phyloP scores from a whole-genome alignment of 1,284 basidiomycete genomes.

The Fistulinella cinereoalba region DNA sequence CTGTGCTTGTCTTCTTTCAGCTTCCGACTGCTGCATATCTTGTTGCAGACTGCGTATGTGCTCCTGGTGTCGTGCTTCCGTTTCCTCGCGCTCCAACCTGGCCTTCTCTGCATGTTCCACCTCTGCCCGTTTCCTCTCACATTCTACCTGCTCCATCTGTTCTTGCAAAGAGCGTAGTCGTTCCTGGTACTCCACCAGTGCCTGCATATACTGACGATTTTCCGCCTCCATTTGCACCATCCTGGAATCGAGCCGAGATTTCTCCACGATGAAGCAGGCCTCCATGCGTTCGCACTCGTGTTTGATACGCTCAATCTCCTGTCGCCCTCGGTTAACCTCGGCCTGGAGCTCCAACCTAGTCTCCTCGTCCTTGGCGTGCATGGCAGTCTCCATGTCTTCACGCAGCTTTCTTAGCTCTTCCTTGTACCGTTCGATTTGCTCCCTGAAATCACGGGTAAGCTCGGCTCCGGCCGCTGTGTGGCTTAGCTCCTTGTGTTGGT shows the following conservation, averaged over 20 bases:
- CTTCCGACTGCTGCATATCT: constrained; percentile 28
- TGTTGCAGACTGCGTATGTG: constrained; percentile 29
- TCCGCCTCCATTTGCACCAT: constrained; percentile 31
- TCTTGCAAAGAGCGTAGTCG: too few relatives aligned
- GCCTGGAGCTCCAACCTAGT: constrained; percentile 36
- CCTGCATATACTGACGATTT: constrained; percentile 15
- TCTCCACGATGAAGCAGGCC: constrained; percentile 34
- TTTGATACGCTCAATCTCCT: constrained; percentile 32
- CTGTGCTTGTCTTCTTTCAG: constrained; percentile 30
- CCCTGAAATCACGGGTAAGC: constrained; percentile 36
- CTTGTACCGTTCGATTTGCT: constrained; percentile 36
- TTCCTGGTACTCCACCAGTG: constrained; percentile 26
- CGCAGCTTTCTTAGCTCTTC: constrained; percentile 36
- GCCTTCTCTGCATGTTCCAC: too few relatives aligned
- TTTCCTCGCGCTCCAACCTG: constrained; percentile 25
- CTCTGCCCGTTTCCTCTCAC: too few relatives aligned
- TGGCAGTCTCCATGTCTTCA: constrained; percentile 38
- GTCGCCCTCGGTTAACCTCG: constrained; percentile 35
- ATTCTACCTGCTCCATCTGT: too few relatives aligned
- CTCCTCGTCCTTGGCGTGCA: constrained; percentile 40
- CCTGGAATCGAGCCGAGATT: constrained; percentile 29
- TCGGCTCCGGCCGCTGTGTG: constrained; percentile 42
- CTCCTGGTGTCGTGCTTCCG: constrained; percentile 28
- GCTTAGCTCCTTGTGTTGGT: constrained; percentile 37
- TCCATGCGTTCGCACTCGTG: constrained; percentile 33